phyloP scores from a whole-genome alignment of 306 rosid genomes.

The Begonia fuchsioides region DNA sequence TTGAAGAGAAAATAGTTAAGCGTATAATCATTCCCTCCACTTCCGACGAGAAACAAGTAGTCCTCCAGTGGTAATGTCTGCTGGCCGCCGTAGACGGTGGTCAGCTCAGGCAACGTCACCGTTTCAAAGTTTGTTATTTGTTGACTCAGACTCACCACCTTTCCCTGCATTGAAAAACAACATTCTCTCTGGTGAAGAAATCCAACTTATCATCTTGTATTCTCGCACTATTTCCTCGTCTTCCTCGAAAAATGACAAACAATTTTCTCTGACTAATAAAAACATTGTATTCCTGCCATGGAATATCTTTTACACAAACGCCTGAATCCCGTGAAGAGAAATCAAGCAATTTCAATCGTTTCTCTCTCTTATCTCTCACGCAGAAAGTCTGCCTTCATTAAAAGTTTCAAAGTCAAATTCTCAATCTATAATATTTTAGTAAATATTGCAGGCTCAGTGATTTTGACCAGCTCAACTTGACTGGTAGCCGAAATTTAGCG shows the following conservation, averaged over 20 bases:
- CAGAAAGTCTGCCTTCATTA: too few relatives aligned
- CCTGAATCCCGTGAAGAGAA: too few relatives aligned
- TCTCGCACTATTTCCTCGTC: too few relatives aligned
- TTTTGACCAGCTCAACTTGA: too few relatives aligned
- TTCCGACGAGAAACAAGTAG: conserved; percentile 34
- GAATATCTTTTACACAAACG: too few relatives aligned
- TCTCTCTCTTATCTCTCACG: too few relatives aligned
- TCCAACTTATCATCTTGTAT: not conserved
- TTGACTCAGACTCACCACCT: conserved; percentile 19
- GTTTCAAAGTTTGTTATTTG: conserved; percentile 31
- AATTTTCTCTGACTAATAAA: not conserved
- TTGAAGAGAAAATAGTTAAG: conserved; percentile 23
- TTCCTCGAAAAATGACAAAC: not conserved
- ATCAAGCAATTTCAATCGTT: too few relatives aligned
- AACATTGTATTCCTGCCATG: not conserved
- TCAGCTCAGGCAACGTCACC: conserved; percentile 25
- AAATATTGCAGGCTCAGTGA: too few relatives aligned
- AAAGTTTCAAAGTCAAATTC: too few relatives aligned
- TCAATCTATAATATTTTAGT: too few relatives aligned
- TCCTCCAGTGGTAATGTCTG: conserved; percentile 2
- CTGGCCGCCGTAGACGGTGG: conserved; percentile 1
- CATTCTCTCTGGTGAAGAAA: not conserved
- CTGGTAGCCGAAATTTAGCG: not conserved
- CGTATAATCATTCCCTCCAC: conserved; percentile 33
- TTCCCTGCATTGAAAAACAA: conserved; percentile 13